phyloP scores from a whole-genome alignment of 1,284 basidiomycete species.

The Hortiboletus rubellus region DNA sequence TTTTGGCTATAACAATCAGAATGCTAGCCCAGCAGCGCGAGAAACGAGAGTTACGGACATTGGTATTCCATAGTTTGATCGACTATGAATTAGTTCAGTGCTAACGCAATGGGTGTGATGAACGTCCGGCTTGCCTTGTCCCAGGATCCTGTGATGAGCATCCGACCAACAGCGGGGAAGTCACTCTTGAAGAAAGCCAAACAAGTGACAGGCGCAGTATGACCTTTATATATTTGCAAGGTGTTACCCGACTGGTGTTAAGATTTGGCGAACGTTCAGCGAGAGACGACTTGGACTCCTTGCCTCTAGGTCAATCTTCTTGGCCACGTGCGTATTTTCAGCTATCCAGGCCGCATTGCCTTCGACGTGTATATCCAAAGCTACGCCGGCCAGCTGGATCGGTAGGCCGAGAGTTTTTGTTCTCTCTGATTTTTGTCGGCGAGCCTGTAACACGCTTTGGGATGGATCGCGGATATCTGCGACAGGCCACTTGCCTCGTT shows the following conservation, averaged over 20 bases:
- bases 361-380: slow-evolving; percentile 67
- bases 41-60: slow-evolving; percentile 45
- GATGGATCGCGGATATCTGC: background rate
- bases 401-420: slow-evolving; percentile 75
- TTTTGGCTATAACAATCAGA: slow-evolving; percentile 56
- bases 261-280: slow-evolving; percentile 14
- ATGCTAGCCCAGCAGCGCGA: background rate
- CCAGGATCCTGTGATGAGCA: slow-evolving; percentile 88
- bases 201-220: slow-evolving; percentile 84
- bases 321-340: slow-evolving; percentile 76
- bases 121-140: slow-evolving; percentile 60
- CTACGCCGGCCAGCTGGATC: slow-evolving; percentile 72
- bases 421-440: slow-evolving; percentile 70
- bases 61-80: slow-evolving; percentile 79
- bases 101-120: background rate
- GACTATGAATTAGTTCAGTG: slow-evolving; percentile 45
- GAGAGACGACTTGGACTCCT: slow-evolving; percentile 13
- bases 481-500: slow-evolving; percentile 53
- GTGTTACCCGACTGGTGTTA: slow-evolving; percentile 72
- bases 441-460: slow-evolving; percentile 45
- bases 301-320: slow-evolving; percentile 77
- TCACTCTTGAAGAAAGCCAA: slow-evolving; percentile 61
- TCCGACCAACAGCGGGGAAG: slow-evolving; percentile 38
- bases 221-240: slow-evolving; percentile 73
- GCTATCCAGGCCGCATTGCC: slow-evolving; percentile 78